A percentile compares a stretch with the other conserved stretches of the same genome.
Conservation (phyloP, 1,284 basidiomycete genomes). For the Boletus semigastroideus region DNA sequence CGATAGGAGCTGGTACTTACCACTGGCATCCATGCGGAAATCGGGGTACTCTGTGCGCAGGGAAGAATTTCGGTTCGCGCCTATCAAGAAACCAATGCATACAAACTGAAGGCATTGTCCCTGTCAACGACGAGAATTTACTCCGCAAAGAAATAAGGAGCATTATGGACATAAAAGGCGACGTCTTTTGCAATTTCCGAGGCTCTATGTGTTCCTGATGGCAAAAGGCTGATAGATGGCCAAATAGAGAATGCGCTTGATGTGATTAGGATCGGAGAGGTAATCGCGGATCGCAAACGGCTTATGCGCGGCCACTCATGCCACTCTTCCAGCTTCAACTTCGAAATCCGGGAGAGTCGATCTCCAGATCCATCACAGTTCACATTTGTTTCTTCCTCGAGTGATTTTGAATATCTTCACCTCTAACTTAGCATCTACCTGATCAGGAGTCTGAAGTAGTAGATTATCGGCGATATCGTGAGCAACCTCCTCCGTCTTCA, state of each 20-base stretch:
- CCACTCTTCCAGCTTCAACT: not conserved
- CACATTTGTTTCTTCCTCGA: constrained; percentile 2
- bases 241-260: constrained; percentile 5
- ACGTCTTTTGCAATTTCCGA: constrained; percentile 3
- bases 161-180: constrained; percentile 1
- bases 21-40: not conserved
- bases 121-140: constrained; percentile 3
- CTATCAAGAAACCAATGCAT: not conserved
- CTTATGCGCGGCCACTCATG: not conserved
- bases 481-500: constrained; percentile 24
- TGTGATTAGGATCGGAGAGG: constrained; percentile 8
- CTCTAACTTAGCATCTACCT: constrained; percentile 29
- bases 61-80: not conserved
- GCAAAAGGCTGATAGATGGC: not conserved
- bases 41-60: not conserved
- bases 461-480: constrained; percentile 16
- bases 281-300: constrained; percentile 7
- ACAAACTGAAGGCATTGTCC: not conserved
- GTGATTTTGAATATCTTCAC: constrained; percentile 43
- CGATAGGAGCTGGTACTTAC: not conserved
- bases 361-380: constrained; percentile 54
- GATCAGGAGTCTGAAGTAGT: constrained; percentile 17
- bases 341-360: constrained; percentile 7
- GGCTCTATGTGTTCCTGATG: not conserved
- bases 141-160: not conserved